phyloP scores from a whole-genome alignment of 106 monocot species.

The Alisma plantagoaquatica region DNA sequence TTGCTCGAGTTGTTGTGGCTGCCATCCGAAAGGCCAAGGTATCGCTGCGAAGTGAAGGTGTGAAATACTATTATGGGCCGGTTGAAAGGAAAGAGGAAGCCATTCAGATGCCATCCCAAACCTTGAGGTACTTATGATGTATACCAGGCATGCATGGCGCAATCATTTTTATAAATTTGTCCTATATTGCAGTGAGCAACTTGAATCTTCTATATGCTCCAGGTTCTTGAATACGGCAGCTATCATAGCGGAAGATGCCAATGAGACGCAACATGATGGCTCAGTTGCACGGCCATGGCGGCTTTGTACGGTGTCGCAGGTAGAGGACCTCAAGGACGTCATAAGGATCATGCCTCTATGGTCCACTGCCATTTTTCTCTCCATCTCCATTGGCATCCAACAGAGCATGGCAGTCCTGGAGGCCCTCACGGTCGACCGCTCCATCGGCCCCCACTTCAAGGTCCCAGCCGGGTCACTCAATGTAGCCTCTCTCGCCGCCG shows the following conservation, averaged over 20 bases:
- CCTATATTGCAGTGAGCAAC: too few species aligned
- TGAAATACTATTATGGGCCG: too few species aligned
- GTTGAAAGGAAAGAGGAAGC: too few species aligned
- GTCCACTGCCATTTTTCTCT: constrained; percentile 39
- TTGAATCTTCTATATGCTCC: too few species aligned
- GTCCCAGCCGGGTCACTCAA: constrained; percentile 47
- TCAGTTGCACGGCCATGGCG: constrained; percentile 30
- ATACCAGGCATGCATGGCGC: too few species aligned
- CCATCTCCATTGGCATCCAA: constrained; percentile 38
- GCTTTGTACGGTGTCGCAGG: constrained; percentile 44
- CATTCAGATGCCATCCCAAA: too few species aligned
- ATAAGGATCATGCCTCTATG: constrained; percentile 49
- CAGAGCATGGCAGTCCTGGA: constrained; percentile 42
- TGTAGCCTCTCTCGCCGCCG: constrained; percentile 18
- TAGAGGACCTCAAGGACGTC: constrained; percentile 55
- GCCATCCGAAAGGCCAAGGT: constrained; percentile 31
- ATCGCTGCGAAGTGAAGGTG: too few species aligned
- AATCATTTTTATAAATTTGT: too few species aligned
- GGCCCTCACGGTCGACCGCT: constrained; percentile 60
- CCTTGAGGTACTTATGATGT: too few species aligned
- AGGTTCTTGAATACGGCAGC: constrained; percentile 52
- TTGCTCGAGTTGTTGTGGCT: constrained; percentile 43
- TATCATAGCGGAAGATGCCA: constrained; percentile 25
- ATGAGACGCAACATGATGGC: constrained; percentile 9
- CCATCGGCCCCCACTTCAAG: constrained; percentile 39